Evolutionary conservation across 345 rosid species (phyloP), one percentile per base, ranked within the genome.

Genomic region (Gossypium thurberi): DNA sequence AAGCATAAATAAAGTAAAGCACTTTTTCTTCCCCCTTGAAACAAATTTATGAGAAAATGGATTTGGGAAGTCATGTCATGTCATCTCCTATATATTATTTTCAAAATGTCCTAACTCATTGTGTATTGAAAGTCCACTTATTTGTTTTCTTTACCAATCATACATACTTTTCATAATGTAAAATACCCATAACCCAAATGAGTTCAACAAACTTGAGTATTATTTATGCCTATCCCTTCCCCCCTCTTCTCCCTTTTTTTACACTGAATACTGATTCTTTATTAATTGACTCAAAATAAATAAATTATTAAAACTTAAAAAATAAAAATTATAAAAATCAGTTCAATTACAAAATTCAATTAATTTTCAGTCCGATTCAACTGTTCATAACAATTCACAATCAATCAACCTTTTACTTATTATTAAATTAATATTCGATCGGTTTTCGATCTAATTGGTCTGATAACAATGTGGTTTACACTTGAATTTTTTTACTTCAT

Each of bases 321-420:
- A 4, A 33, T 33, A 33, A 4, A 23, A 23, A 23, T 23, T 23
- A 23, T 23, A 23, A 23, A 23, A 23, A 23, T 23, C 25, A 23
- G 25, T 23, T 23, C 25, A 23, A 23, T 23, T 23, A 23, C 25
- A 23, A 23, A 33, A 0, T 33, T 33, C 1, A 33, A 33, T 33
- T 0, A 33, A 33, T 4, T 33, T 28, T 33, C 1, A 5, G 0
- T 5, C 7, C 0, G 40, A 33, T 33, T 33, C 7, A 5, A 5
- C 6, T 0, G 7, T 1, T 5, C 1, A 5, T 5, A 33, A 33
- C 7, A 33, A 33, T 5, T 33, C 0, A 5, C 7, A 33, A 4
- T 33, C 6, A 33, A 33, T 33, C 6, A 33, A 33, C 6, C 1
- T 4, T 33, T 33, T 5, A 5, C 6, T 5, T 33, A 33, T 33